Evolutionary conservation across 768 basidiomycete species (phyloP).

Genomic region (Mycena pura): DNA sequence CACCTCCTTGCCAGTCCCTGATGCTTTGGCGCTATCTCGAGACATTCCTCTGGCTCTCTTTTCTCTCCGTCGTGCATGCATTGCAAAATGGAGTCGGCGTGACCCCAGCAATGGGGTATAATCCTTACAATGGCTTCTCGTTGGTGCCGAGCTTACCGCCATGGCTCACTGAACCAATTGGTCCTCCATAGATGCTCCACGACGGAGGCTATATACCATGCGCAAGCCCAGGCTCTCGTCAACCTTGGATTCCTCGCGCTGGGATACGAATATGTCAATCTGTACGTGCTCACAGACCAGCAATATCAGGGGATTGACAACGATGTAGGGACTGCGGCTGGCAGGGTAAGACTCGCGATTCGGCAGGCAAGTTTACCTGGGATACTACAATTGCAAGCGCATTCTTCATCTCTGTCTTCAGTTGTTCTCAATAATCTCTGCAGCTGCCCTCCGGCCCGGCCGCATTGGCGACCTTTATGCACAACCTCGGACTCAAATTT

Average conservation of each 20-base stretch:
- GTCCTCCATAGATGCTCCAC: slow-evolving; percentile 42
- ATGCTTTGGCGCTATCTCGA: slow-evolving; percentile 5
- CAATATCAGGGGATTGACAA: too few relatives aligned
- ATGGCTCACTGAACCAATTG: background rate
- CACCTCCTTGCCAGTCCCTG: too few relatives aligned
- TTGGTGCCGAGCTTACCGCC: slow-evolving; percentile 28
- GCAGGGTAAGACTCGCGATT: slow-evolving; percentile 50
- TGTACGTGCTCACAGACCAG: too few relatives aligned
- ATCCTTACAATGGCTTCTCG: slow-evolving; percentile 56
- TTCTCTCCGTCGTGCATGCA: background rate
- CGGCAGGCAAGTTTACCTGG: slow-evolving; percentile 53
- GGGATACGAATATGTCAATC: slow-evolving; percentile 52
- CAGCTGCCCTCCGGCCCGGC: slow-evolving; percentile 46
- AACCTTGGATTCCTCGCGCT: slow-evolving; percentile 42
- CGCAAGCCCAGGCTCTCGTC: slow-evolving; percentile 47
- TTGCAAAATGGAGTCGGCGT: slow-evolving; percentile 47
- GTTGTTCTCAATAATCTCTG: background rate
- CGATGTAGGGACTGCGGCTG: slow-evolving; percentile 57
- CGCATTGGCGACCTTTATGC: slow-evolving; percentile 45
- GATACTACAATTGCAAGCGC: slow-evolving; percentile 36
- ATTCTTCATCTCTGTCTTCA: background rate
- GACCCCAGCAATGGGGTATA: slow-evolving; percentile 57
- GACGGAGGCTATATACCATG: slow-evolving; percentile 48
- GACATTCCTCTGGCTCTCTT: slow-evolving; percentile 28
- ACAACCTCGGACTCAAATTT: slow-evolving; percentile 55